phyloP scores from a whole-genome alignment of 352 stramenopile species.

The Pythium sukuiense region DNA sequence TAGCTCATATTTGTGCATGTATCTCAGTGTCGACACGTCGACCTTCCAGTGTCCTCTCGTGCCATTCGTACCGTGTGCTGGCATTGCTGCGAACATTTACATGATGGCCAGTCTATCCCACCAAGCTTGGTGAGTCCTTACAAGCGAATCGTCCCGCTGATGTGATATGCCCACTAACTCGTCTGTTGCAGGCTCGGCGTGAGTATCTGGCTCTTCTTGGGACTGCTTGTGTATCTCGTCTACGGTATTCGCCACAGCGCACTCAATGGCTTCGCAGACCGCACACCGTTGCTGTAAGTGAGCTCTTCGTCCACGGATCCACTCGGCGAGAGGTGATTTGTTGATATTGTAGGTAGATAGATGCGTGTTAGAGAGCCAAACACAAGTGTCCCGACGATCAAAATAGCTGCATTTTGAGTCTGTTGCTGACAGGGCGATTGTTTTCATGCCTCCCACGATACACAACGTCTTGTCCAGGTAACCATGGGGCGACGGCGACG shows the following conservation, averaged over 20 bases:
- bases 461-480: not conserved
- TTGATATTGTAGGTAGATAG: constrained; percentile 5
- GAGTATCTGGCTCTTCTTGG: constrained; percentile 62
- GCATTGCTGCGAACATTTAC: constrained; percentile 45
- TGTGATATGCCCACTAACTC: not conserved
- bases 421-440: not conserved
- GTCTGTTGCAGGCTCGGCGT: constrained; percentile 60
- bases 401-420: constrained; percentile 21
- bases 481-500: constrained; percentile 9
- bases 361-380: not conserved
- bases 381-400: not conserved
- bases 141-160: not conserved
- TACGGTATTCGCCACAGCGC: constrained; percentile 81
- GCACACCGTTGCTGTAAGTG: constrained; percentile 26
- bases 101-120: constrained; percentile 44
- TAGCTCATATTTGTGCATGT: constrained; percentile 56
- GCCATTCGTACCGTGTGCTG: constrained; percentile 38
- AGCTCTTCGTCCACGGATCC: not conserved
- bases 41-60: constrained; percentile 40
- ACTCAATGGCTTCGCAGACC: constrained; percentile 36
- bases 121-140: constrained; percentile 29
- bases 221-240: constrained; percentile 66
- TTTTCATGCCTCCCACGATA: too few relatives aligned
- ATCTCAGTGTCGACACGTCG: constrained; percentile 21
- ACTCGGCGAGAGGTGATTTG: not conserved